Percentiles rank a stretch among this genome's conserved stretches.
These are phyloP conservation scores for Hymenoscyphus occultus DNA, from an alignment of 2,329 filamentous ascomycete genomes.

Conservation along the genomic window DNA sequence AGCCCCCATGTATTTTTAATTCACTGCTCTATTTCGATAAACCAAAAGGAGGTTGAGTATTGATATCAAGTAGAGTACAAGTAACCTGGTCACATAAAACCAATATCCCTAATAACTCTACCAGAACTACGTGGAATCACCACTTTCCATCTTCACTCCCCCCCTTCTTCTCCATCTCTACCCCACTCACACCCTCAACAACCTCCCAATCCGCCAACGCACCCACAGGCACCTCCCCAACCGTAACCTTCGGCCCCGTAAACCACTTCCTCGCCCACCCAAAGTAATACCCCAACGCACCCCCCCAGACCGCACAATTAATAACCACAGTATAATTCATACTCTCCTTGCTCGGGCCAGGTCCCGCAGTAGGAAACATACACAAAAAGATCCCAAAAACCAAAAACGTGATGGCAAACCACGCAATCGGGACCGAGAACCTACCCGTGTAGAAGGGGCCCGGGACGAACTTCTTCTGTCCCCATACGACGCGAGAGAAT, in stretches of 20 bases:
- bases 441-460: conserved; percentile 58
- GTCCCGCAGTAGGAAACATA: conserved; percentile 58
- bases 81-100: too few relatives aligned
- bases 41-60: too few relatives aligned
- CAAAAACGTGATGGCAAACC: conserved; percentile 52
- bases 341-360: conserved; percentile 45
- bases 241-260: conserved; percentile 56
- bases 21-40: too few relatives aligned
- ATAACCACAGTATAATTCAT: conserved; percentile 67
- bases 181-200: background rate
- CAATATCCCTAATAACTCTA: too few relatives aligned
- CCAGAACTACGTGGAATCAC: background rate
- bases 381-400: conserved; percentile 53
- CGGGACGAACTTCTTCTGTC: conserved; percentile 53
- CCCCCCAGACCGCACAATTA: conserved; percentile 57
- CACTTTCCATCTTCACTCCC: background rate
- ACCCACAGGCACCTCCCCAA: conserved; percentile 38
- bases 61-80: too few relatives aligned
- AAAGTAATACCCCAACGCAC: conserved; percentile 53
- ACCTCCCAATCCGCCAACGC: background rate
- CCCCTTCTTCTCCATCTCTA: background rate
- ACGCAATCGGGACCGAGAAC: conserved; percentile 51
- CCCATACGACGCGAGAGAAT: conserved; percentile 56
- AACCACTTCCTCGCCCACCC: conserved; percentile 58
- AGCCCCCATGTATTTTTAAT: too few relatives aligned